These are phyloP conservation scores for Plasmodium relictum DNA, from an alignment of 169 alveolate species.

Conservation along the genomic window DNA sequence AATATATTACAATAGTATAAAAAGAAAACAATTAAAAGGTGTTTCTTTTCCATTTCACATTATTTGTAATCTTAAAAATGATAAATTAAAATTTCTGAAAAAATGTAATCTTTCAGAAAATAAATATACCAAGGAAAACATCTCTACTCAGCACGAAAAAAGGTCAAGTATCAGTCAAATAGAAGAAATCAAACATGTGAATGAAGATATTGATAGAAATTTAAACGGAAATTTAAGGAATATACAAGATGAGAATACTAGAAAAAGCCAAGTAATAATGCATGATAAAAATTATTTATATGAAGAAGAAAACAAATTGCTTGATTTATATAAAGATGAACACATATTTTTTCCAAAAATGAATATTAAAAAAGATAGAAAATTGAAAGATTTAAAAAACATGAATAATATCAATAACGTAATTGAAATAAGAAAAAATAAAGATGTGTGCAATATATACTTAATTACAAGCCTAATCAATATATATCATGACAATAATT, in stretches of 20 bases:
- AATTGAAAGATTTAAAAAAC: constrained; percentile 23
- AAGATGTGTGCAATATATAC: constrained; percentile 31
- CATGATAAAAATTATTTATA: background rate
- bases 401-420: constrained; percentile 24
- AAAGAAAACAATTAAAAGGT: constrained; percentile 39
- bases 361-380: constrained; percentile 22
- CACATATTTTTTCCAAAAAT: constrained; percentile 15
- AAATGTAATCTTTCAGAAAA: constrained; percentile 10
- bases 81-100: constrained; percentile 4
- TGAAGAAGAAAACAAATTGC: background rate
- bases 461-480: constrained; percentile 42
- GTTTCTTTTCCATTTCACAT: constrained; percentile 48
- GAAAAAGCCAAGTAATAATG: background rate
- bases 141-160: background rate
- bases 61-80: constrained; percentile 51
- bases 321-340: background rate
- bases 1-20: constrained; percentile 16
- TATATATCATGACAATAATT: constrained; percentile 60
- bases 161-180: background rate
- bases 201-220: background rate
- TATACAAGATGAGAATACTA: background rate
- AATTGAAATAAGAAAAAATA: constrained; percentile 32
- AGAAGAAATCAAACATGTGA: no score
- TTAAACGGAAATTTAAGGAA: background rate
- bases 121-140: background rate